phyloP scores from a whole-genome alignment of 2,329 filamentous ascomycete species.

The Orbilia javanica region DNA sequence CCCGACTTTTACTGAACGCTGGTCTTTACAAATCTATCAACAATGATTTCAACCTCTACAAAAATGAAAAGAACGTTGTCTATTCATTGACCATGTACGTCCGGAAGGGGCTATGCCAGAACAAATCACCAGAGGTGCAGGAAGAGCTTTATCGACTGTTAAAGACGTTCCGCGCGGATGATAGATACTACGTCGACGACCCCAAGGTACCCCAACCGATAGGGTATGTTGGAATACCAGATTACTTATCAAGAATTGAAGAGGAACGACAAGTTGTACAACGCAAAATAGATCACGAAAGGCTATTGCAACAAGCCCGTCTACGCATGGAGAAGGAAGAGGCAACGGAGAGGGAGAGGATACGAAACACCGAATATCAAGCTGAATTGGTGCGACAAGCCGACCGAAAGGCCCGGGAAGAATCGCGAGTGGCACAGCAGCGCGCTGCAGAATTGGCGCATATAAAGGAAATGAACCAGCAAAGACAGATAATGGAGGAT shows the following conservation, averaged over 20 bases:
- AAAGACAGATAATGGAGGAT: conserved; percentile 34
- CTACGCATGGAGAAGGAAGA: conserved; percentile 50
- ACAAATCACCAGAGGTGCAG: conserved; percentile 44
- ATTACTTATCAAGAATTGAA: conserved; percentile 43
- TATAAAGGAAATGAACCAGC: conserved; percentile 25
- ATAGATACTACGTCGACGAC: conserved; percentile 50
- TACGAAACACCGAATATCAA: conserved; percentile 48
- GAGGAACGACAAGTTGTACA: conserved; percentile 43
- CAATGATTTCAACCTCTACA: conserved; percentile 46
- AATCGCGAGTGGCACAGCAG: conserved; percentile 20
- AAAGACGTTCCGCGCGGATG: conserved; percentile 34
- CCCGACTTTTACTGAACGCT: conserved; percentile 26
- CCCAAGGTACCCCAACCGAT: conserved; percentile 43
- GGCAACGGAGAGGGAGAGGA: conserved; percentile 36
- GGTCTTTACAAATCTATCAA: conserved; percentile 44
- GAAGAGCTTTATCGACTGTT: conserved; percentile 44
- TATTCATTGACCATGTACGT: conserved; percentile 56
- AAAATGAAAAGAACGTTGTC: conserved; percentile 32
- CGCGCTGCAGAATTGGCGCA: conserved; percentile 38
- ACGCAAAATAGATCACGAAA: conserved; percentile 53
- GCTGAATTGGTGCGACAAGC: conserved; percentile 43
- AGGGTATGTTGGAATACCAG: conserved; percentile 42
- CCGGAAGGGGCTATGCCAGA: conserved; percentile 32
- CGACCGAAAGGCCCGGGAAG: conserved; percentile 38
- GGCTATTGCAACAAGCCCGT: conserved; percentile 28